Evolutionary conservation across 2,329 filamentous ascomycete genomes (phyloP), one percentile per base, ranked within the genome.

Genomic region (Coniochaeta sp.): DNA sequence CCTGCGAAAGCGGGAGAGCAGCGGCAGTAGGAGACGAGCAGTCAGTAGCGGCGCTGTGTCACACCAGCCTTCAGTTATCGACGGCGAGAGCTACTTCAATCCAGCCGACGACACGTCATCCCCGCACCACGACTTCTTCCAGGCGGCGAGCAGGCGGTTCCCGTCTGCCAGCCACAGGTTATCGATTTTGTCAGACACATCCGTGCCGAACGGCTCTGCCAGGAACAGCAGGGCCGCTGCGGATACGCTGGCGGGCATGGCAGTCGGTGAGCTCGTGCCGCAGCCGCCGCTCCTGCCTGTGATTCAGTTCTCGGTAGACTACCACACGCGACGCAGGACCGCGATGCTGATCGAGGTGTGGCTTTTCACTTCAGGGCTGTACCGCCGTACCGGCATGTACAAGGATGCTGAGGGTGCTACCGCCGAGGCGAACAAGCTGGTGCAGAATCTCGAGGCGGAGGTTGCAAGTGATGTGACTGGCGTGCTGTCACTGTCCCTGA

Each of bases 311-410:
- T 67, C 80, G 7, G 77, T 76, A 57, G 76, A 77, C 9, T 76
- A 78, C 57, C 71, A 76, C 55, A 72, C 70, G 57, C 69, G 71
- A 27, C 75, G 76, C 50, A 73, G 78, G 42, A 72, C 68, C 28
- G 70, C 71, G 6, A 72, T 83, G 10, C 65, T 99, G 14, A 74
- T 91, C 18, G 86, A 86, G 57, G 84, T 96, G 28, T 99, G 94
- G 94, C 75, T 96, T 8, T 86, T 94, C 64, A 90, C 96, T 55
- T 87, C 90, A 2, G 87, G 87, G 0, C 85, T 97, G 57, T 99
- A 97, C 64, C 82, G 90, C 26, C 82, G 90, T 50, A 89, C 92
- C 7, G 81, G 80, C 8, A 83, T 95, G 72, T 82, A 83, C 51
- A 86, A 91, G 18, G 92, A 97, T 65, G 84, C 88, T 12, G 82